phyloP scores from a whole-genome alignment of 2,329 filamentous ascomycete genomes.

The Penicillium decumbens region DNA sequence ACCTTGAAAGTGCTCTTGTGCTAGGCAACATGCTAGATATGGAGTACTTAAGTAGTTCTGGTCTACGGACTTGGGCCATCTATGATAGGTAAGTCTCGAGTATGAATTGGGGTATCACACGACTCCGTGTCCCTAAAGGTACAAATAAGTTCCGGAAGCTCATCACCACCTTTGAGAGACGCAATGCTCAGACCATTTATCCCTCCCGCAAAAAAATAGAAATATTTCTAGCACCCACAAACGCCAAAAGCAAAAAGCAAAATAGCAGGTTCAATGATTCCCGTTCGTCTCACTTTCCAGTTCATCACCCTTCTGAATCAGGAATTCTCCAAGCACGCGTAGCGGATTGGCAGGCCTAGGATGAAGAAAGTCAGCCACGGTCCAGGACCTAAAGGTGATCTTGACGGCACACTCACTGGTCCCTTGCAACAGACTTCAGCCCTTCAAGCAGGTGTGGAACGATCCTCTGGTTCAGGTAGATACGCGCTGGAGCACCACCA shows the following conservation, averaged over 20 bases:
- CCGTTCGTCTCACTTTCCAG: slow-evolving; percentile 46
- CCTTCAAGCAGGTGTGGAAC: slow-evolving; percentile 65
- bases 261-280: slow-evolving; percentile 7
- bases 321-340: slow-evolving; percentile 64
- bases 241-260: background rate
- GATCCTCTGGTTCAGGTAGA: slow-evolving; percentile 68
- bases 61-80: background rate
- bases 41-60: background rate
- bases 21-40: background rate
- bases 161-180: background rate
- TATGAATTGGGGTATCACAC: slow-evolving; percentile 4
- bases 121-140: background rate
- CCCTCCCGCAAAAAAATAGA: too few species aligned
- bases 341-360: slow-evolving; percentile 63
- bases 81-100: background rate
- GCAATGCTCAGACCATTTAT: background rate
- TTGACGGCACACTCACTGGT: slow-evolving; percentile 54
- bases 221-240: background rate
- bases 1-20: background rate
- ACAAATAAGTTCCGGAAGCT: background rate
- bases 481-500: slow-evolving; percentile 64
- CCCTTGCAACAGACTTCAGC: slow-evolving; percentile 67
- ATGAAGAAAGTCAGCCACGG: background rate
- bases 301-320: slow-evolving; percentile 64
- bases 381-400: background rate